Percentiles rank a stretch among this genome's conserved stretches.
These are phyloP conservation scores for Alternaria infectoria DNA, from an alignment of 2,329 filamentous ascomycete genomes.

Conservation along the genomic window DNA sequence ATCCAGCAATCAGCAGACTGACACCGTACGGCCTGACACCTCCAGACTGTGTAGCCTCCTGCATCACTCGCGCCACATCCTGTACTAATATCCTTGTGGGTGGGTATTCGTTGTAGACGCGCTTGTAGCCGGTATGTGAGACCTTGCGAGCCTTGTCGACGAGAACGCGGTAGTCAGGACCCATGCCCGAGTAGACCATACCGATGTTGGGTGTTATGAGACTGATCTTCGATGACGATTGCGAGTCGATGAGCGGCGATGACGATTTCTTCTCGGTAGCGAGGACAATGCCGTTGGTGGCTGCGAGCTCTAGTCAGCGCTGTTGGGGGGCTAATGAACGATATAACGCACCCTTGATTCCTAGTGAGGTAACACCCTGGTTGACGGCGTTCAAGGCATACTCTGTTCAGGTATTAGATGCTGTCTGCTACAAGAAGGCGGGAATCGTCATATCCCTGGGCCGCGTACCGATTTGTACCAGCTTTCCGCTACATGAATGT, in stretches of 20 bases:
- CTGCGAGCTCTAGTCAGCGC: constrained; percentile 55
- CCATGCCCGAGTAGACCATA: constrained; percentile 99
- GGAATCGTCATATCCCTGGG: not conserved
- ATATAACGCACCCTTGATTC: constrained; percentile 81
- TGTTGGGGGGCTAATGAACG: not conserved
- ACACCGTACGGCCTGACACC: constrained; percentile 98
- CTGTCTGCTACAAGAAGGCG: not conserved
- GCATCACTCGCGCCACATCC: constrained; percentile 96
- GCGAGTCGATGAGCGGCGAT: constrained; percentile 92
- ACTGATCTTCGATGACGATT: constrained; percentile 95
- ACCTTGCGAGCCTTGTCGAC: constrained; percentile 98
- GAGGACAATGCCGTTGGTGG: constrained; percentile 97
- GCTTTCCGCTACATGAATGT: constrained; percentile 78
- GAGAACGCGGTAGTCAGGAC: constrained; percentile 95
- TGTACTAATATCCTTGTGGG: constrained; percentile 98
- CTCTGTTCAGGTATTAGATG: constrained; percentile 64
- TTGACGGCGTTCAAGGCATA: constrained; percentile 99
- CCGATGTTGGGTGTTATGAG: constrained; percentile 98
- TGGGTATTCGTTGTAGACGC: constrained; percentile 99
- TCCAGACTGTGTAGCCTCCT: constrained; percentile 97
- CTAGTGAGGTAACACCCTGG: constrained; percentile 96
- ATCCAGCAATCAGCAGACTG: constrained; percentile 91
- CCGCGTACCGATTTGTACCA: constrained; percentile 90
- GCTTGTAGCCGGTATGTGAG: constrained; percentile 98
- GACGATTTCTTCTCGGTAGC: constrained; percentile 99